Percentiles rank a stretch among this genome's conserved stretches.
Evolutionary conservation across 495 filamentous ascomycete genomes (phyloP).

Genomic region (Neurospora intermedia): DNA sequence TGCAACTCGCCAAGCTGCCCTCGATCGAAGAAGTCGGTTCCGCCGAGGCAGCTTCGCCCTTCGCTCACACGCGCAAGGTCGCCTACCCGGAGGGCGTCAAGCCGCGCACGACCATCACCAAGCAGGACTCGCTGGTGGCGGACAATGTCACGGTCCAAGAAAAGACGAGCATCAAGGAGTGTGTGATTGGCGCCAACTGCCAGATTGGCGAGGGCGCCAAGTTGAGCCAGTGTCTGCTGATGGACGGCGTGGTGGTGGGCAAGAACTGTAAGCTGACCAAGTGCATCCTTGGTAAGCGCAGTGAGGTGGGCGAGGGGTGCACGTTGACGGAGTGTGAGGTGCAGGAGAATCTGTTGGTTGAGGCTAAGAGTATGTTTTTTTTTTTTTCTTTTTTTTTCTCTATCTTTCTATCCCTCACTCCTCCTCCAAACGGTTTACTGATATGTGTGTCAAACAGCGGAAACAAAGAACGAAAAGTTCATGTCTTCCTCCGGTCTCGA

Average conservation of each 20-base stretch:
- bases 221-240: conserved; percentile 70
- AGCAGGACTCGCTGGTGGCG: conserved; percentile 65
- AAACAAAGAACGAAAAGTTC: conserved; percentile 76
- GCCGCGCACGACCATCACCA: conserved; percentile 62
- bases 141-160: conserved; percentile 79
- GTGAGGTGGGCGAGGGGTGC: conserved; percentile 64
- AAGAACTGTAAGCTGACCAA: conserved; percentile 66
- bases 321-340: conserved; percentile 80
- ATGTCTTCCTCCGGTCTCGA: conserved; percentile 75
- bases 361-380: conserved; percentile 55
- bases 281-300: conserved; percentile 68
- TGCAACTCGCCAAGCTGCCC: conserved; percentile 69
- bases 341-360: conserved; percentile 74
- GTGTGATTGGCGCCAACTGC: conserved; percentile 75
- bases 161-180: conserved; percentile 77
- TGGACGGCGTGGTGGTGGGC: conserved; percentile 80
- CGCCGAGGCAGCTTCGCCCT: conserved; percentile 46
- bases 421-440: no score
- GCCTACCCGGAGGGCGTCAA: conserved; percentile 69
- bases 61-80: conserved; percentile 66
- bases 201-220: conserved; percentile 72
- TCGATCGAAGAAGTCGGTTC: conserved; percentile 55
- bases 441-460: conserved; percentile 26
- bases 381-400: conserved; percentile 28
- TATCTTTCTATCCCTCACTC: not conserved